A percentile compares a stretch with the other conserved stretches of the same genome.
These are phyloP conservation scores for Ilex paraguariensis DNA, from an alignment of 305 asterid genomes.

Conservation along the genomic window DNA sequence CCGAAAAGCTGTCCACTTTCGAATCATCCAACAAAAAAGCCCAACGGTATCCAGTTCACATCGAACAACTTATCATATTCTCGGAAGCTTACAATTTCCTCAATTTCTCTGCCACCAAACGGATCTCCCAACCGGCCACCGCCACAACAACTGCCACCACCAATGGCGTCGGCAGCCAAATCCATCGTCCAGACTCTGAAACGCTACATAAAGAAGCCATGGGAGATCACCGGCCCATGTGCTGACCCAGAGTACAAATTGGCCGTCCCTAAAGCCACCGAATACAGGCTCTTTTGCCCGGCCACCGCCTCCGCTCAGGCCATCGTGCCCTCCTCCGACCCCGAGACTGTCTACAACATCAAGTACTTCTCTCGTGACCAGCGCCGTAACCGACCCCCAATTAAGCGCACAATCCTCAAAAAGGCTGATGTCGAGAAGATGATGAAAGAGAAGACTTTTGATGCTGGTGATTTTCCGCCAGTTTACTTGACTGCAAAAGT, in stretches of 20 bases:
- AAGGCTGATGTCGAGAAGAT: conserved; percentile 77
- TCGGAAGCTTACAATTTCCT: no score
- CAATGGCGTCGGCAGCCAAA: conserved; percentile 67
- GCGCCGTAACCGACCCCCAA: conserved; percentile 84
- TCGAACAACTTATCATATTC: no score
- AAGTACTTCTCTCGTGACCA: conserved; percentile 85
- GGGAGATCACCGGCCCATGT: conserved; percentile 86
- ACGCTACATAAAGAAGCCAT: conserved; percentile 79
- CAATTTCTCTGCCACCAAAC: conserved; percentile 3
- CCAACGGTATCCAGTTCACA: no score
- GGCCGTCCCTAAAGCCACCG: conserved; percentile 84
- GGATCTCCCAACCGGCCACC: conserved; percentile 79
- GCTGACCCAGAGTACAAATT: conserved; percentile 54
- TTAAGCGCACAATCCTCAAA: conserved; percentile 27
- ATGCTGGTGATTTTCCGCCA: conserved; percentile 60
- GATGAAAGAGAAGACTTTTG: conserved; percentile 68
- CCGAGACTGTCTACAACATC: conserved; percentile 87
- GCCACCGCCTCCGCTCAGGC: conserved; percentile 61
- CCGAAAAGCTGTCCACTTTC: no score
- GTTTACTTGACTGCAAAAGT: conserved; percentile 66
- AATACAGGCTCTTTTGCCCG: conserved; percentile 75
- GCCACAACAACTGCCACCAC: conserved; percentile 11
- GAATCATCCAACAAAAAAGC: no score
- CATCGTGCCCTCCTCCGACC: conserved; percentile 74
- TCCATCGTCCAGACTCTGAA: conserved; percentile 60